Conservation (phyloP, 495 filamentous ascomycete species). For the Penicillium mononematosum region DNA sequence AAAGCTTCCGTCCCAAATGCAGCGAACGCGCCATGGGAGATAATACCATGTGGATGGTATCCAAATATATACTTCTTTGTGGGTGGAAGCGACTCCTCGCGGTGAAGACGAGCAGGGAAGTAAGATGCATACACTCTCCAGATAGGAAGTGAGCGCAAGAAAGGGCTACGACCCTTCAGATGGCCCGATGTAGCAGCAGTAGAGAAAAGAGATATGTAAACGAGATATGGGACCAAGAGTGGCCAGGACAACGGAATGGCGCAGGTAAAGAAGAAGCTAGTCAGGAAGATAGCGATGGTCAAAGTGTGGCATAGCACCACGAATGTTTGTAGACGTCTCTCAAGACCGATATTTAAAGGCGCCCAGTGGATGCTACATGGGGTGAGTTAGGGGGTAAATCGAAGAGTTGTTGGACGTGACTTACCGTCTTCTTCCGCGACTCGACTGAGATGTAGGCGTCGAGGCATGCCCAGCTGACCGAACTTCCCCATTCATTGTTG, state of each 20-base stretch:
- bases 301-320: slow-evolving; percentile 85
- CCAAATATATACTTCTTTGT: slow-evolving; percentile 96
- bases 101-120: slow-evolving; percentile 85
- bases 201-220: slow-evolving; percentile 77
- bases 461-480: background rate
- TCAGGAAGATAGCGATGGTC: slow-evolving; percentile 69
- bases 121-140: slow-evolving; percentile 92
- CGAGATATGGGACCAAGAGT: slow-evolving; percentile 81
- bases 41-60: slow-evolving; percentile 96
- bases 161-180: slow-evolving; percentile 67
- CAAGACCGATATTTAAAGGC: slow-evolving; percentile 80
- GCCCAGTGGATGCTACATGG: slow-evolving; percentile 70
- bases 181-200: slow-evolving; percentile 70
- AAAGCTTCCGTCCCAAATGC: slow-evolving; percentile 89
- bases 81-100: slow-evolving; percentile 69
- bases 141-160: slow-evolving; percentile 67
- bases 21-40: slow-evolving; percentile 90
- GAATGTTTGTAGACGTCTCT: slow-evolving; percentile 82
- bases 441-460: slow-evolving; percentile 4
- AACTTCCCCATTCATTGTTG: slow-evolving; percentile 6
- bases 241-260: slow-evolving; percentile 91
- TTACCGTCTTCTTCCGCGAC: slow-evolving; percentile 5
- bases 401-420: background rate
- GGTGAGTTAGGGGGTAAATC: background rate
- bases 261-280: slow-evolving; percentile 88